Conservation (phyloP, 140 eudicot species). For the Senecio squalidus region DNA sequence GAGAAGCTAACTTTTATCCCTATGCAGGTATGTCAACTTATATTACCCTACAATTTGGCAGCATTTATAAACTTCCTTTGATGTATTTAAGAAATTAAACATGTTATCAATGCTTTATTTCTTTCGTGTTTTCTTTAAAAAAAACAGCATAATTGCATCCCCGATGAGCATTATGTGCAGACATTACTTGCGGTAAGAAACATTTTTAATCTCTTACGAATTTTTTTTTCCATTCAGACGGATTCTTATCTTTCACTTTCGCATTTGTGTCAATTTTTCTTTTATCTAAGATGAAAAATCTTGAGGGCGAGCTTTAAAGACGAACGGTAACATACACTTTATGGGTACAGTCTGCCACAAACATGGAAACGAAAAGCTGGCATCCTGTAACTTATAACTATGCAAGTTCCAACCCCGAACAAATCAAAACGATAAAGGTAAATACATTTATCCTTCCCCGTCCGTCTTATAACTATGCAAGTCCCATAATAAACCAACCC, state of each 20-base stretch:
- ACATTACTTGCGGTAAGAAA: conserved; percentile 85
- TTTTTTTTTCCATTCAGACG: neutral
- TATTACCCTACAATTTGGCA: no score
- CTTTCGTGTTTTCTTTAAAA: no score
- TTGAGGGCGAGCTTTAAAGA: conserved; percentile 77
- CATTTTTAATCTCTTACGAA: neutral
- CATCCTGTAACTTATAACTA: conserved; percentile 85
- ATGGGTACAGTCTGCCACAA: conserved; percentile 69
- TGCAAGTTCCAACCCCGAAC: conserved; percentile 60
- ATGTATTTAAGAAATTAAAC: no score
- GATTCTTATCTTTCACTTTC: neutral
- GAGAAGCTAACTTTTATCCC: no score
- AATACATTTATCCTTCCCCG: neutral
- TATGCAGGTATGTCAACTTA: no score
- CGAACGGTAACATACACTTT: conserved; percentile 82
- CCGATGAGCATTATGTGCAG: conserved; percentile 97
- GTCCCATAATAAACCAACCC: no score
- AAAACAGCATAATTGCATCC: conserved; percentile 93
- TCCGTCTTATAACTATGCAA: neutral
- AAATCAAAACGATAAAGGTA: conserved; percentile 72
- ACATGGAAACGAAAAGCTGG: conserved; percentile 70
- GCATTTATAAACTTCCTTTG: no score
- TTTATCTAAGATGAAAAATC: conserved; percentile 66
- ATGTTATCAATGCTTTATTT: no score
- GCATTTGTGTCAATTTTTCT: conserved; percentile 1